Conservation (phyloP, 2,329 filamentous ascomycete genomes). For the Ramularia endophylla region DNA sequence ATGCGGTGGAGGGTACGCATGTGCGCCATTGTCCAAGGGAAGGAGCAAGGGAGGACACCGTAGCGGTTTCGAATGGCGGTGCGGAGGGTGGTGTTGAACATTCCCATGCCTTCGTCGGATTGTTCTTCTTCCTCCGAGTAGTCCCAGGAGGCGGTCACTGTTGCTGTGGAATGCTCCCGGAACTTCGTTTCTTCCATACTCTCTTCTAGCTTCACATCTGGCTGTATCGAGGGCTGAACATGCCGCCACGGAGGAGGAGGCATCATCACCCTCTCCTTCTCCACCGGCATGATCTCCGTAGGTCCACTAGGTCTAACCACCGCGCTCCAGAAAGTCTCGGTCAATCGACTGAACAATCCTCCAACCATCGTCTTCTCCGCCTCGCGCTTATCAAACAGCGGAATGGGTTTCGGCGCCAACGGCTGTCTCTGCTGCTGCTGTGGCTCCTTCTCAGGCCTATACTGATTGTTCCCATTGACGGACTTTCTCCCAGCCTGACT, state of each 20-base stretch:
- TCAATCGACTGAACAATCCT: slow-evolving; percentile 22
- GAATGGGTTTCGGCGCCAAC: not conserved
- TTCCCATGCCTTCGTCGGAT: slow-evolving; percentile 7
- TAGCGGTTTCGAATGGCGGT: slow-evolving; percentile 29
- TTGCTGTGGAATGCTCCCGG: too few relatives aligned
- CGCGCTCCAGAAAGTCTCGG: slow-evolving; percentile 26
- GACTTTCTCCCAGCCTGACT: not conserved
- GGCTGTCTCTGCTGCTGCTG: not conserved
- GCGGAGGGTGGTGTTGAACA: slow-evolving; percentile 19
- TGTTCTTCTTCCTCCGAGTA: too few relatives aligned
- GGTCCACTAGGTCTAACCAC: slow-evolving; percentile 20
- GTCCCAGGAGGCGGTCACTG: too few relatives aligned
- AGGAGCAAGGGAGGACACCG: slow-evolving; percentile 26
- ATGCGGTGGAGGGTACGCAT: slow-evolving; percentile 34
- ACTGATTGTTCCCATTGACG: too few relatives aligned
- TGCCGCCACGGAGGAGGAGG: slow-evolving; percentile 5
- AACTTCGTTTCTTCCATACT: too few relatives aligned
- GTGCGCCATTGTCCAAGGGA: slow-evolving; percentile 32
- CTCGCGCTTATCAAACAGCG: not conserved
- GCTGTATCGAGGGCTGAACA: too few relatives aligned
- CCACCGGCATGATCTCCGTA: slow-evolving; percentile 11
- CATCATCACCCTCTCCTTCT: too few relatives aligned
- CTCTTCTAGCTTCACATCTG: too few relatives aligned
- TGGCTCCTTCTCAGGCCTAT: not conserved
- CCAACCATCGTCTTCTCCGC: not conserved